Evolutionary conservation across 805 yeast species (phyloP).

Genomic region (Wickerhamiella parazyma): DNA sequence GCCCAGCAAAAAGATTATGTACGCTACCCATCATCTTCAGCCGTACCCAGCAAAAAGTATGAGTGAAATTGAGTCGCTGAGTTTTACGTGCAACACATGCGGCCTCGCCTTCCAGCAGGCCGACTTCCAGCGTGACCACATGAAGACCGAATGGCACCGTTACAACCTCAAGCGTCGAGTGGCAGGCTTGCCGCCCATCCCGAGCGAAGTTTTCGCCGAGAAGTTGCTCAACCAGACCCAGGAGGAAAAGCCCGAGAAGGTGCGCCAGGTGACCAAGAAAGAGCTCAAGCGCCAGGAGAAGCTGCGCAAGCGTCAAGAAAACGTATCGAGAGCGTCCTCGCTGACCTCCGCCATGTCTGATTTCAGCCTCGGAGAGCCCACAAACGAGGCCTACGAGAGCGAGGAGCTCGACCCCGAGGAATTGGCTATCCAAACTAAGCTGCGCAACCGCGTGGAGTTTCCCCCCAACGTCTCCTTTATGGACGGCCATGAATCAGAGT

Average conservation of each 20-base stretch:
- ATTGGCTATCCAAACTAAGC: slow-evolving; percentile 19
- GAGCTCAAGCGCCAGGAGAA: slow-evolving; percentile 26
- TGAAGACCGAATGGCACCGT: slow-evolving; percentile 98
- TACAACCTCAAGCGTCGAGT: slow-evolving; percentile 90
- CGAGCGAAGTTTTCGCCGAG: slow-evolving; percentile 55
- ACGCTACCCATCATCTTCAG: background rate
- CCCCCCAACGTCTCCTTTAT: slow-evolving; percentile 29
- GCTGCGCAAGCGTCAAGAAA: slow-evolving; percentile 11
- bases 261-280: slow-evolving; percentile 27
- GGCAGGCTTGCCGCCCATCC: slow-evolving; percentile 62
- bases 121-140: slow-evolving; percentile 79
- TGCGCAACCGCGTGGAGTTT: slow-evolving; percentile 19
- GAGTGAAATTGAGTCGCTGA: slow-evolving; percentile 7
- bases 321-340: slow-evolving; percentile 2
- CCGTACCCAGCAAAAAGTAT: background rate
- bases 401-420: slow-evolving; percentile 13
- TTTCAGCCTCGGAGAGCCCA: slow-evolving; percentile 13
- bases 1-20: background rate
- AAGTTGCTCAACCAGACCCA: slow-evolving; percentile 37
- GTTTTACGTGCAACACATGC: slow-evolving; percentile 80
- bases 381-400: slow-evolving; percentile 12
- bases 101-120: slow-evolving; percentile 65
- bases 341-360: slow-evolving; percentile 10
- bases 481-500: slow-evolving; percentile 36
- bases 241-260: slow-evolving; percentile 12